Base-by-base conservation (phyloP, 2,329 filamentous ascomycete species). In the Trichoderma lentiforme region DNA sequence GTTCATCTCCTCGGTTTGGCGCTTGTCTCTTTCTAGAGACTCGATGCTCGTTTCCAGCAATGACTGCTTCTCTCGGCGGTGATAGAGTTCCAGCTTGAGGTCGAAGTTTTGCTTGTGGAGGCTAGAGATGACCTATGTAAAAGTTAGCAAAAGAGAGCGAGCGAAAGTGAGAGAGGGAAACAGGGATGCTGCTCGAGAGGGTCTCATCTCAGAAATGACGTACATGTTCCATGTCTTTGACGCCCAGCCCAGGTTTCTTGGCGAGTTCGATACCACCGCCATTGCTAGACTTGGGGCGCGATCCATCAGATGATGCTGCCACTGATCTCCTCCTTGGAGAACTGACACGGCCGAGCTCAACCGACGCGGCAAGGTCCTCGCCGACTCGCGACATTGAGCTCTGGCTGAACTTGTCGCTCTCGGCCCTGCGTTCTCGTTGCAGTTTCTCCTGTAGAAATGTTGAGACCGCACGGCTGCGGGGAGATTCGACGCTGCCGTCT, bases 21-120 rank as follows among this genome's bases (percentile, higher is more conserved):
- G 80, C 73, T 87, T 86, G 68, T 89, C 85, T 8, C 80, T 79
- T 73, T 89, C 87, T 21, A 92, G 81, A 5, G 79, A 79, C 47
- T 89, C 86, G n/a, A 90, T 75, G 53, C 85, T 84, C 39, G 86
- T 84, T 76, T 93, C 90, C 39, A 93, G 76, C 26, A 82, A 82
- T 9, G 84, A 85, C 76, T 92, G 90, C 68, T 87, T 86, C 80
- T 93, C 88, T 32, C 91, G 86, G 7, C 90, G 86, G 77, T 93
- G 91, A 75, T 87, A 92, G 1, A 94, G 80, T 78, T 93, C 91
- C 36, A 93, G 83, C 79, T 94, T 93, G 56, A 94, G 84, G 75
- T 93, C 91, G 75, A 93, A 94, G 76, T 93, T 94, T 80, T 93
- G 89, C 78, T 94, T 94, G 79, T 91, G 89, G 26, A 93, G 81